A percentile compares a stretch with the other conserved stretches of the same genome.
phyloP scores from a whole-genome alignment of 169 alveolate genomes.

The Plasmodium berghei region DNA sequence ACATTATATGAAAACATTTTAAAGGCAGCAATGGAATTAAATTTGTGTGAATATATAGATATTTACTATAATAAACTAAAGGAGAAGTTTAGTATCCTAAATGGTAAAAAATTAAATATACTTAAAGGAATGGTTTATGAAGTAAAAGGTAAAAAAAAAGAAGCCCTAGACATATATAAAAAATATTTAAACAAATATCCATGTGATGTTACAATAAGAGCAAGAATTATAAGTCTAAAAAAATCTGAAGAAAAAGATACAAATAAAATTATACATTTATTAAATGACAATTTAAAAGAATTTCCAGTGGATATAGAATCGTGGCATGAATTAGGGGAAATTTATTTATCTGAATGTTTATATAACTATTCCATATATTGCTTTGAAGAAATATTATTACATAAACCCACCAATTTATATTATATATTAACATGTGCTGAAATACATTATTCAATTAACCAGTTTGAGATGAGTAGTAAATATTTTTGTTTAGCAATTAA shows the following conservation, averaged over 20 bases:
- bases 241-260: slow-evolving; percentile 44
- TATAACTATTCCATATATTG: slow-evolving; percentile 70
- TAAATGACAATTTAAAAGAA: slow-evolving; percentile 77
- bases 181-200: slow-evolving; percentile 29
- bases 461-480: slow-evolving; percentile 54
- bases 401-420: slow-evolving; percentile 55
- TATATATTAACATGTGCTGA: slow-evolving; percentile 77
- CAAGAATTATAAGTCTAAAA: slow-evolving; percentile 64
- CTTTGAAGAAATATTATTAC: slow-evolving; percentile 71
- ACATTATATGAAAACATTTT: slow-evolving; percentile 48
- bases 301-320: slow-evolving; percentile 76
- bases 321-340: slow-evolving; percentile 79
- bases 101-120: slow-evolving; percentile 52
- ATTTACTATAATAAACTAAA: slow-evolving; percentile 49
- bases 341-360: slow-evolving; percentile 45
- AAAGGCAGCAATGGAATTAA: slow-evolving; percentile 55
- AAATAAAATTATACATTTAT: slow-evolving; percentile 72
- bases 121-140: slow-evolving; percentile 72
- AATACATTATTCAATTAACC: slow-evolving; percentile 71
- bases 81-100: slow-evolving; percentile 34
- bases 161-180: slow-evolving; percentile 63
- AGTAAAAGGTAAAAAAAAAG: slow-evolving; percentile 42
- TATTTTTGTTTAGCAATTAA: slow-evolving; percentile 76
- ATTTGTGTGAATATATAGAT: slow-evolving; percentile 53
- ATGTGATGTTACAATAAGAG: slow-evolving; percentile 42